Evolutionary conservation across 495 filamentous ascomycete genomes (phyloP), one percentile per base, ranked within the genome.

Genomic region (Terfezia boudieri): DNA sequence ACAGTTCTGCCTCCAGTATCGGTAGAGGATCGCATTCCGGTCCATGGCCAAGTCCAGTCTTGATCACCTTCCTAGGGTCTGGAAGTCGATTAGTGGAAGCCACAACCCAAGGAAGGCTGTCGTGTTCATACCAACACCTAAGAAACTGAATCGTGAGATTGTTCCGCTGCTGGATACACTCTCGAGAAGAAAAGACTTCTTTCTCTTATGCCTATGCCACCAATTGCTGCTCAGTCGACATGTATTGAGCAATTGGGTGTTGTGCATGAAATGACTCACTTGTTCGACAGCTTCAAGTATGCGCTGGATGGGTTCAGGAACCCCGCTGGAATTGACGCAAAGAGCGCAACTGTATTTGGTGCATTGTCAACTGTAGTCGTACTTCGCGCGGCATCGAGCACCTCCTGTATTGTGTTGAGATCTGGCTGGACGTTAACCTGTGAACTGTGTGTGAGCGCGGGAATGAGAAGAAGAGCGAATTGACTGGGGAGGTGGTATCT

Each of bases 141-240:
- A 78, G 67, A 98, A 98, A 68, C 85, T 93, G 65, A 93, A 94
- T 58, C 92, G 73, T 37, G 87, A 89, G 59, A 96, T 84, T 1
- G 79, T 87, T 69, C 94, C 89, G 23, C 80, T 79, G 12, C 85
- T 92, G 22, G 86, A 84, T 8, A 87, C 90, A 64, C 85, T 94
- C 69, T 98, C 90, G 66, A 93, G 92, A 37, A 96, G 76, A 65
- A 96, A 95, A 9, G 81, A 84, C 56, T 77, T 74, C 50, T 78
- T 71, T 11, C 75, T 75, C 55, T 79, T 71, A 55, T 74, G 68
- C 57, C 74, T 75, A 49, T 17, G 16, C 37, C 5, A 36, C 16
- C 3, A 7, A 36, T 11, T 17, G 41, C 43, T 53, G n/a, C 32
- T 57, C 50, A 57, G 43, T 51, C 17, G 51, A 36, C 55, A 50